phyloP scores from a whole-genome alignment of 176 grass and related monocot genomes.

The Avena sativa region DNA sequence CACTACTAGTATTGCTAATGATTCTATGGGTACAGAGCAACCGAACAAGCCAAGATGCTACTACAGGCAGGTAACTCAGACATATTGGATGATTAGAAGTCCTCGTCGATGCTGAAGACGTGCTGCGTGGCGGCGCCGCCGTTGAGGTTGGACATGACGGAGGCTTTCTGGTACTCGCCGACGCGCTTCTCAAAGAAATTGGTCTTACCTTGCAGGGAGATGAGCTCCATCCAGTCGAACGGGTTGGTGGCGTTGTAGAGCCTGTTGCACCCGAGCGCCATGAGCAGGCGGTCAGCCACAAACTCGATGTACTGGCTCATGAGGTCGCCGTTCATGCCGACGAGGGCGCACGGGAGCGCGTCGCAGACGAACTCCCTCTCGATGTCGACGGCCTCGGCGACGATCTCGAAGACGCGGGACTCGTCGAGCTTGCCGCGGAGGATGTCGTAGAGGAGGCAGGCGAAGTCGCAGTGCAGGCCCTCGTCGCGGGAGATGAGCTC shows the following conservation, averaged over 20 bases:
- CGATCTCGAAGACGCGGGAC: conserved; percentile 59
- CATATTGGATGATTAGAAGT: conserved; percentile 46
- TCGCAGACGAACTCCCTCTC: conserved; percentile 89
- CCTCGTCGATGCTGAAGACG: conserved; percentile 86
- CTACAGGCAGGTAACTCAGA: not conserved
- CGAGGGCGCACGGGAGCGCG: conserved; percentile 65
- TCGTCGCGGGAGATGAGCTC: conserved; percentile 99
- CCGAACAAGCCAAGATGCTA: not conserved
- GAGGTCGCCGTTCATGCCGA: conserved; percentile 76
- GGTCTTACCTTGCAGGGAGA: conserved; percentile 83
- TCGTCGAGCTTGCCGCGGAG: conserved; percentile 63
- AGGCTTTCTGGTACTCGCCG: conserved; percentile 81
- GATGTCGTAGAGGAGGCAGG: conserved; percentile 83
- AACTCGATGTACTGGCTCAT: conserved; percentile 85
- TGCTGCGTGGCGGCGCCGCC: conserved; percentile 48
- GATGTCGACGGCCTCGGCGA: conserved; percentile 77
- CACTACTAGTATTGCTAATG: not conserved
- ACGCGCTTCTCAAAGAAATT: conserved; percentile 95
- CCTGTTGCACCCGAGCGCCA: conserved; percentile 62
- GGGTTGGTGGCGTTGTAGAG: conserved; percentile 73
- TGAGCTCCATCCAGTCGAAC: conserved; percentile 89
- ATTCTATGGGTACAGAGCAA: not conserved
- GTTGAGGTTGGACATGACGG: conserved; percentile 73
- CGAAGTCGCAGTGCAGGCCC: conserved; percentile 95
- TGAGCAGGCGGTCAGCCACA: conserved; percentile 75